phyloP scores from a whole-genome alignment of 148 eudicot species.

The Cornus suecica region DNA sequence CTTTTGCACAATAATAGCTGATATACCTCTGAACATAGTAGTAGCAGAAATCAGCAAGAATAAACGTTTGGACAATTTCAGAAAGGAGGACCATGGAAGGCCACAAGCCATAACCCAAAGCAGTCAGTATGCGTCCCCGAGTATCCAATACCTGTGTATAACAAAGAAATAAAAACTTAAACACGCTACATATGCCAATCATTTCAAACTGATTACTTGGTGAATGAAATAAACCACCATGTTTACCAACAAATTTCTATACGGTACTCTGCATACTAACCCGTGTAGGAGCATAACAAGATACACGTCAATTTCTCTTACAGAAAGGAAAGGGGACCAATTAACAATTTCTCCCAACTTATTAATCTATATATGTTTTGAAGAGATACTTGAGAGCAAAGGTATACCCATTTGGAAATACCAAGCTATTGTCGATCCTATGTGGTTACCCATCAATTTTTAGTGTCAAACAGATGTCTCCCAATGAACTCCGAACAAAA shows the following conservation, averaged over 20 bases:
- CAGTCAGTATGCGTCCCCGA: slow-evolving; percentile 21
- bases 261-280: no score
- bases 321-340: no score
- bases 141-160: slow-evolving; percentile 24
- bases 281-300: no score
- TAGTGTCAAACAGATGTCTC: neutral
- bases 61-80: slow-evolving; percentile 32
- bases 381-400: neutral
- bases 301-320: no score
- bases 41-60: slow-evolving; percentile 37
- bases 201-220: no score
- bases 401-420: neutral
- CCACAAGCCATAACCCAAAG: slow-evolving; percentile 32
- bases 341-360: no score
- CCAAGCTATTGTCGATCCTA: neutral
- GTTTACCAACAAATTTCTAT: no score
- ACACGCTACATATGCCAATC: neutral
- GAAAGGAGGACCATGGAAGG: slow-evolving; percentile 23
- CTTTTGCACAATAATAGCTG: neutral
- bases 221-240: no score
- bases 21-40: slow-evolving; percentile 32
- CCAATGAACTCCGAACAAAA: neutral
- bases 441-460: no score
- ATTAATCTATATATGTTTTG: no score
- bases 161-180: neutral